These are phyloP conservation scores for Magnaporthiopsis poae DNA, from an alignment of 2,329 filamentous ascomycete species.

Conservation along the genomic window DNA sequence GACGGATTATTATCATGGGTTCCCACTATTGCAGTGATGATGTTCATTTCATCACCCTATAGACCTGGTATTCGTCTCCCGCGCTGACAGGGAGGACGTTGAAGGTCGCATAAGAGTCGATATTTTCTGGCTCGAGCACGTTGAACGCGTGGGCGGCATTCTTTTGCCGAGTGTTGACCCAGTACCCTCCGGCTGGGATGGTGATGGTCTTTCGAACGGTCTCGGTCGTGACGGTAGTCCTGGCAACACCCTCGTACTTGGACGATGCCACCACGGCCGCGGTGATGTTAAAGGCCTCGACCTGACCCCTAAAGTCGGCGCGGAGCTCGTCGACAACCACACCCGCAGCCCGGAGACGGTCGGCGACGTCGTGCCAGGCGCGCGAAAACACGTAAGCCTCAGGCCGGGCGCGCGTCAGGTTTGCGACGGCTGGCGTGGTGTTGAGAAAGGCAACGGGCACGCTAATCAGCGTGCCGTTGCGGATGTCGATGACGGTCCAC, in stretches of 20 bases:
- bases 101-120: constrained; percentile 1
- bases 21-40: no score
- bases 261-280: not conserved
- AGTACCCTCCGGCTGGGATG: not conserved
- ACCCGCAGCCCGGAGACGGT: constrained; percentile 2
- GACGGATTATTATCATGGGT: no score
- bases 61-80: constrained; percentile 5
- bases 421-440: constrained; percentile 1
- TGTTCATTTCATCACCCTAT: not conserved
- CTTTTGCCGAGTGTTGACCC: constrained; percentile 1
- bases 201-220: not conserved
- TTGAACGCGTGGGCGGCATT: constrained; percentile 4
- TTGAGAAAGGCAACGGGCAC: constrained; percentile 2
- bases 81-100: not conserved
- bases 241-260: constrained; percentile 3
- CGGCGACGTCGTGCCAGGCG: constrained; percentile 4
- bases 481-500: not conserved
- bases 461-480: not conserved
- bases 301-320: not conserved
- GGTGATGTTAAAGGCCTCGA: constrained; percentile 3
- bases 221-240: not conserved
- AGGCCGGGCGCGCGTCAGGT: constrained; percentile 2
- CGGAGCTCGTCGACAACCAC: constrained; percentile 3
- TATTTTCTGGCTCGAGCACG: constrained; percentile 5
- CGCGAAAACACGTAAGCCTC: constrained; percentile 4